Conservation (phyloP, 164 flowering plant genomes). For the Dillenia suffruticosa region DNA sequence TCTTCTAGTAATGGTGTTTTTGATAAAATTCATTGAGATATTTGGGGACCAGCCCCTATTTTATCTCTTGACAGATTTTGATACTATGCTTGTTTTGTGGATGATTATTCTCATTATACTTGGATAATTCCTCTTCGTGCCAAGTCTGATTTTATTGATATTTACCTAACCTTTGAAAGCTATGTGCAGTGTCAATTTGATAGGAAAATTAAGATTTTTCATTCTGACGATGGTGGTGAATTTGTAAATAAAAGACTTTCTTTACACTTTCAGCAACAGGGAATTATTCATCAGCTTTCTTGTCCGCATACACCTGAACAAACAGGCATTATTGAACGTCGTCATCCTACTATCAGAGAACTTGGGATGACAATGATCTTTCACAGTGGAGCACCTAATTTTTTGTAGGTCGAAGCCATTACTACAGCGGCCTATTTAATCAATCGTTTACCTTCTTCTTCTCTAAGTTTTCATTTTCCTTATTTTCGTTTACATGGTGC, state of each 20-base stretch:
- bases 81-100: neutral
- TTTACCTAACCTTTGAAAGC: no score
- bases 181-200: no score
- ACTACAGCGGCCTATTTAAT: neutral
- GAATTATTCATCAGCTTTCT: slow-evolving; percentile 3
- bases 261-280: neutral
- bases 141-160: neutral
- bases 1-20: neutral
- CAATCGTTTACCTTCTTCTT: neutral
- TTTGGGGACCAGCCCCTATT: slow-evolving; percentile 1
- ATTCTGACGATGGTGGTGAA: no score
- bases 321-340: neutral
- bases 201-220: no score
- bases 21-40: neutral
- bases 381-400: neutral
- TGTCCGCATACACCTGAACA: neutral
- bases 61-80: neutral
- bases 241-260: no score
- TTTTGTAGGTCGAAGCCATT: neutral
- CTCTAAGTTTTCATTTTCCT: neutral
- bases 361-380: neutral
- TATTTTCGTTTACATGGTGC: neutral
- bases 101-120: neutral
- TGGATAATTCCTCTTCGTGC: neutral
- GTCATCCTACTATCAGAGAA: neutral